Evolutionary conservation across 2,329 filamentous ascomycete species (phyloP).

Genomic region (Clonostachys chloroleuca): DNA sequence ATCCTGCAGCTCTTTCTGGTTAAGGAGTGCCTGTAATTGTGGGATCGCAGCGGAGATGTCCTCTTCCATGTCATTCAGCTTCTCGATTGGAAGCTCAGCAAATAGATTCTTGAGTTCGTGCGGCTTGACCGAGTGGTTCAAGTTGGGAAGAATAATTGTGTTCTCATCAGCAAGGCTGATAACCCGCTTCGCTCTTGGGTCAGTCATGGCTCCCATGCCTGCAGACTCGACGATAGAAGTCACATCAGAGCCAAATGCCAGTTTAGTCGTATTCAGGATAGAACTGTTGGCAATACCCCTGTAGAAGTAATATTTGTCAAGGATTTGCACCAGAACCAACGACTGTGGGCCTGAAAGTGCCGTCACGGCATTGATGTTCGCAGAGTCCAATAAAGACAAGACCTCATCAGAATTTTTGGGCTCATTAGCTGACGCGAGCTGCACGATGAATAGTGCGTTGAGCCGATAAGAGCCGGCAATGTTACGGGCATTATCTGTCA

Average conservation of each 20-base stretch:
- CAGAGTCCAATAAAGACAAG: slow-evolving; percentile 4
- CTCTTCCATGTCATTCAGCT: slow-evolving; percentile 4
- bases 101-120: slow-evolving; percentile 1
- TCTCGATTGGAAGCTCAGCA: not conserved
- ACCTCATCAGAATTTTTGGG: slow-evolving; percentile 2
- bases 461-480: slow-evolving; percentile 4
- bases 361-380: slow-evolving; percentile 11
- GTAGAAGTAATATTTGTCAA: slow-evolving; percentile 8
- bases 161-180: not conserved
- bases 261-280: slow-evolving; percentile 4
- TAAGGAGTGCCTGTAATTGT: slow-evolving; percentile 1
- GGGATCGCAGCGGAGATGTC: slow-evolving; percentile 7
- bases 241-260: slow-evolving; percentile 6
- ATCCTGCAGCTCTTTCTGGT: not conserved
- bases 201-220: not conserved
- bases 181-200: not conserved
- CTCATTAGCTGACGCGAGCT: not conserved
- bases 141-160: not conserved
- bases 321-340: slow-evolving; percentile 6
- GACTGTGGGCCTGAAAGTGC: slow-evolving; percentile 9
- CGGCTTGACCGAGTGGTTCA: not conserved
- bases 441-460: slow-evolving; percentile 4
- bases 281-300: slow-evolving; percentile 5
- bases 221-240: not conserved
- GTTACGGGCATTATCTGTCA: slow-evolving; percentile 9